Conservation (phyloP, 495 filamentous ascomycete genomes). For the Penicillium antarcticum region DNA sequence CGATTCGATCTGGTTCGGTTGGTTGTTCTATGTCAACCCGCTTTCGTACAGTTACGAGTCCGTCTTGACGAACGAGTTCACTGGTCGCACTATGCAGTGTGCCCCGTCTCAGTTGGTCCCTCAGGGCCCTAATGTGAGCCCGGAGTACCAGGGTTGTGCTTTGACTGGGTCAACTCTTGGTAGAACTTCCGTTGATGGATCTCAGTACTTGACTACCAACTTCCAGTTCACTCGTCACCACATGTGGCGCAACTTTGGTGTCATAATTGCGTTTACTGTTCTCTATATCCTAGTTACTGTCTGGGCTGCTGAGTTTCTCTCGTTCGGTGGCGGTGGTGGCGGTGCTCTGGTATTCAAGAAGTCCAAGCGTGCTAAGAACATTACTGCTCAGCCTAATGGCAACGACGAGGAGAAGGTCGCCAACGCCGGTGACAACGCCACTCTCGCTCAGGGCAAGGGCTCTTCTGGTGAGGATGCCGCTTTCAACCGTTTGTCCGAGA, state of each 20-base stretch:
- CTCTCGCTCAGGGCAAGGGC: constrained; percentile 42
- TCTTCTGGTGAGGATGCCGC: constrained; percentile 36
- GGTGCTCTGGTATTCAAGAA: constrained; percentile 68
- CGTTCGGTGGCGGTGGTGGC: constrained; percentile 50
- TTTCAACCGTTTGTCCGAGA: constrained; percentile 55
- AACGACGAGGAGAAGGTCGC: constrained; percentile 47
- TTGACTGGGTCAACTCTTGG: constrained; percentile 52
- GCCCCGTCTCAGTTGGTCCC: constrained; percentile 53
- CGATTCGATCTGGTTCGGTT: constrained; percentile 73
- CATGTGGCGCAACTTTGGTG: constrained; percentile 79
- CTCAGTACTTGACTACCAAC: constrained; percentile 52
- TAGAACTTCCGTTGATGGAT: constrained; percentile 49
- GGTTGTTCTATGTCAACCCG: constrained; percentile 75
- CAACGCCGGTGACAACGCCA: constrained; percentile 31
- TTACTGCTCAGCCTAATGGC: constrained; percentile 39
- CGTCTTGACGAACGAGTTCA: constrained; percentile 68
- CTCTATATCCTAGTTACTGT: constrained; percentile 69
- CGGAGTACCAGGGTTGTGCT: constrained; percentile 59
- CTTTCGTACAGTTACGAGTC: constrained; percentile 72
- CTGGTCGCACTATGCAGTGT: constrained; percentile 57
- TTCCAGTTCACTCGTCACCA: constrained; percentile 61
- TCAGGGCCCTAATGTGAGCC: constrained; percentile 47
- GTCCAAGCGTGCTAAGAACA: constrained; percentile 55
- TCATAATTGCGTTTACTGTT: constrained; percentile 65
- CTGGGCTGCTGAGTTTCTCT: constrained; percentile 53